phyloP scores from a whole-genome alignment of 352 stramenopile species.

The Blastocystis sp. region DNA sequence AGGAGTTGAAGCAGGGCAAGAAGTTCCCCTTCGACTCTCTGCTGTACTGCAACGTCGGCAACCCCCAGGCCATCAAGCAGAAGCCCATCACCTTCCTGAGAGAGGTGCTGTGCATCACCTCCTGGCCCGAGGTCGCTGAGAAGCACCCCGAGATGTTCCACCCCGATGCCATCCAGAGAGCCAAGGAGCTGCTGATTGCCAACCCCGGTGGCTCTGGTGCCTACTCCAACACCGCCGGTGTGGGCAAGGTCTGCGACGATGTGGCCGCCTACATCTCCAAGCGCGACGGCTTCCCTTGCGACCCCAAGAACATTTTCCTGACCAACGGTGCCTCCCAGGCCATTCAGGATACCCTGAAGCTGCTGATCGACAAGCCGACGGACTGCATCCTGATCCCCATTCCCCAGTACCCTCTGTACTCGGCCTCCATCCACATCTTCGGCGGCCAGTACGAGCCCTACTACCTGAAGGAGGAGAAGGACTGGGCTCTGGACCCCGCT shows the following conservation, averaged over 20 bases:
- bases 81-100: slow-evolving; percentile 86
- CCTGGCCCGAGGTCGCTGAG: slow-evolving; percentile 32
- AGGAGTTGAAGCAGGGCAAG: slow-evolving; percentile 73
- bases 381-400: slow-evolving; percentile 92
- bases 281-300: slow-evolving; percentile 82
- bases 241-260: slow-evolving; percentile 81
- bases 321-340: slow-evolving; percentile 90
- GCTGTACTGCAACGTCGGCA: slow-evolving; percentile 88
- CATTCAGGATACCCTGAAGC: slow-evolving; percentile 87
- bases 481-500: slow-evolving; percentile 81
- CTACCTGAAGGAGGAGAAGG: slow-evolving; percentile 87
- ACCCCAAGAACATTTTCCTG: slow-evolving; percentile 92
- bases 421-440: slow-evolving; percentile 87
- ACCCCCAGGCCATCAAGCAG: slow-evolving; percentile 86
- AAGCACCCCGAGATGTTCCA: slow-evolving; percentile 62
- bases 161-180: slow-evolving; percentile 42
- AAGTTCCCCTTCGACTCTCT: slow-evolving; percentile 81
- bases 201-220: slow-evolving; percentile 83
- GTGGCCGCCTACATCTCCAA: slow-evolving; percentile 82
- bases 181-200: slow-evolving; percentile 71
- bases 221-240: slow-evolving; percentile 86
- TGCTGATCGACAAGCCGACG: slow-evolving; percentile 93
- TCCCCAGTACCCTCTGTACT: slow-evolving; percentile 97
- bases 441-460: slow-evolving; percentile 88
- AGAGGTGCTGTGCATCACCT: slow-evolving; percentile 82